phyloP scores from a whole-genome alignment of 805 yeast species.

The Saturnispora hagleri region DNA sequence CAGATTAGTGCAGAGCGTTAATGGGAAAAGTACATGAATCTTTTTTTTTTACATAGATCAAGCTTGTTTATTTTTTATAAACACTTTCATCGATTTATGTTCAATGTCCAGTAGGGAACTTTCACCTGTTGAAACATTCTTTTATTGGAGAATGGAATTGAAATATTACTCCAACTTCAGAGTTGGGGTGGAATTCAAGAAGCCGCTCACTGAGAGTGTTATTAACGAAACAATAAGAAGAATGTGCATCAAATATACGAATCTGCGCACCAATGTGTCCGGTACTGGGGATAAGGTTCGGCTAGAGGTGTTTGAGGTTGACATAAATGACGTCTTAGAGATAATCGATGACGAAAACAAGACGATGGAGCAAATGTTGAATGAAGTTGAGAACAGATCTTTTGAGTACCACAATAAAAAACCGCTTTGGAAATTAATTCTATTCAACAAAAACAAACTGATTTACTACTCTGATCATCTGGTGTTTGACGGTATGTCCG shows the following conservation, averaged over 20 bases:
- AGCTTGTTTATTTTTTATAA: not conserved
- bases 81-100: not conserved
- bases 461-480: constrained; percentile 25
- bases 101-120: constrained; percentile 1
- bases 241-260: constrained; percentile 9
- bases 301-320: constrained; percentile 2
- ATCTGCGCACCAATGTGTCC: constrained; percentile 1
- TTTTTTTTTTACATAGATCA: not conserved
- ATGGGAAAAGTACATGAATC: not conserved
- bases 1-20: not conserved
- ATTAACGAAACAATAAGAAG: constrained; percentile 2
- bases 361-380: constrained; percentile 6
- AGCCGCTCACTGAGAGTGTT: not conserved
- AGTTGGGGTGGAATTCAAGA: constrained; percentile 6
- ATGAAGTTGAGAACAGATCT: not conserved
- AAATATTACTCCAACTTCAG: constrained; percentile 7
- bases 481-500: constrained; percentile 30
- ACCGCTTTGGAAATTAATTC: constrained; percentile 16
- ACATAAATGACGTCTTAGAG: constrained; percentile 15
- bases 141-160: constrained; percentile 10
- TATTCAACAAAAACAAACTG: constrained; percentile 11
- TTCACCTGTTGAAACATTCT: constrained; percentile 6
- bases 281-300: not conserved
- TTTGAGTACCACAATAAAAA: not conserved
- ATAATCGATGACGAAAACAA: constrained; percentile 8